Evolutionary conservation across 805 yeast species (phyloP).

Genomic region (Candida insectalens): DNA sequence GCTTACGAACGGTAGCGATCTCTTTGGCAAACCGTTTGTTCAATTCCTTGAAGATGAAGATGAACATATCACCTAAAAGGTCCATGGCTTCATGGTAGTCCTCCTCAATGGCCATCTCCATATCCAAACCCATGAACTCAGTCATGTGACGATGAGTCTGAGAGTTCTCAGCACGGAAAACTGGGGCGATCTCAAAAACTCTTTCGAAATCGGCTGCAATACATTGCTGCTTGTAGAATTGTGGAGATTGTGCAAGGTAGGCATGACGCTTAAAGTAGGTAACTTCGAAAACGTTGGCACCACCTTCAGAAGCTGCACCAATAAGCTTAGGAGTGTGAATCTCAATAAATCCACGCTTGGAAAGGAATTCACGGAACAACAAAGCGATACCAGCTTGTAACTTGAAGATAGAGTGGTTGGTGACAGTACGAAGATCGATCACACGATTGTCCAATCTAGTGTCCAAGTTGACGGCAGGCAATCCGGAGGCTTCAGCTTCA

Average conservation of each 20-base stretch:
- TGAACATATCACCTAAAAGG: conserved; percentile 53
- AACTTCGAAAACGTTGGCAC: conserved; percentile 92
- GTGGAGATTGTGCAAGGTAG: conserved; percentile 96
- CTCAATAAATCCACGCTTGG: conserved; percentile 64
- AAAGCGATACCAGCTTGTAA: conserved; percentile 84
- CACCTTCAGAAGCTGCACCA: conserved; percentile 97
- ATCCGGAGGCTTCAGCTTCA: conserved; percentile 83
- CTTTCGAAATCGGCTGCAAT: conserved; percentile 97
- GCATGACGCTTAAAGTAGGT: conserved; percentile 89
- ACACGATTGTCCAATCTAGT: conserved; percentile 93
- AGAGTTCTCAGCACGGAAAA: conserved; percentile 98
- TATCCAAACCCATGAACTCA: conserved; percentile 93
- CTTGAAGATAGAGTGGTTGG: conserved; percentile 95
- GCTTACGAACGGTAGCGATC: conserved; percentile 83
- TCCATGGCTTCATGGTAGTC: conserved; percentile 88
- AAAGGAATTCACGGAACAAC: conserved; percentile 82
- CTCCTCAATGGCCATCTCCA: conserved; percentile 97
- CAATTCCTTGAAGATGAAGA: conserved; percentile 80
- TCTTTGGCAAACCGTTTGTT: conserved; percentile 72
- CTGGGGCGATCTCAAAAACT: conserved; percentile 95
- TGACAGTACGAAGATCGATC: conserved; percentile 91
- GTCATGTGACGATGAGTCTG: conserved; percentile 99
- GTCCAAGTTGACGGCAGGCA: conserved; percentile 92
- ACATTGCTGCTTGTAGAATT: conserved; percentile 93
- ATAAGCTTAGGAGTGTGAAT: conserved; percentile 93